Base-by-base conservation (phyloP, 2,329 filamentous ascomycete genomes). In the Aspergillus udagawae region DNA sequence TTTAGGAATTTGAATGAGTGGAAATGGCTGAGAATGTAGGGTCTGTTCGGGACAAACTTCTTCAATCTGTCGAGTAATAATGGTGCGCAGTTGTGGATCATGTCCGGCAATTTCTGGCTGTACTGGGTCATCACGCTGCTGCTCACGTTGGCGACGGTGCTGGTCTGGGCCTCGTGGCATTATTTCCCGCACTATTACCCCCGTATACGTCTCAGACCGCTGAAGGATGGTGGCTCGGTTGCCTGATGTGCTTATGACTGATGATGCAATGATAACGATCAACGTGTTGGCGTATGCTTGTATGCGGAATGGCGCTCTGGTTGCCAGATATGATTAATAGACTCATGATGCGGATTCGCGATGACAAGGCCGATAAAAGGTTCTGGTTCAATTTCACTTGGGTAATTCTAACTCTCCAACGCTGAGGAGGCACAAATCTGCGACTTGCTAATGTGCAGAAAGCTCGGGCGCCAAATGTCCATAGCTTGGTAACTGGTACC, bases 1-100 rank as follows among this genome's bases (percentile, higher is more conserved):
- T 1, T 8, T 4, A 14, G 2, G 6, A 25, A 21, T 45, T 17
- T 12, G 21, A 51, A 7, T 17, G 17, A 27, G 20, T 5, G 29
- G 21, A 4, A 27, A 42, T 25, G 52, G 12, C 51, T 45, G 10
- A 41, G 1, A 3, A n/a, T 20, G 10, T 28, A 70, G 67, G 69
- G 67, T 20, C 52, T 74, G 29, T 74, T 73, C 59, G 70, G 72
- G 14, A 73, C 68, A 48, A 70, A 68, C 21, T 75, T 75, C 52
- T 74, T 73, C 60, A 62, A 68, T 35, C 64, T 69, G 21, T 47
- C 44, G 20, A 54, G 62, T 3, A 52, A 63, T 12, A 59, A 60
- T 3, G 53, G 60, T 0, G 49, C 56, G 5, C 57, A 65, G n/a
- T 55, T 44, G 1, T 73, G 64, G 65, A 54, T 62, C 14, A 63